Base-by-base conservation (phyloP, 2,329 filamentous ascomycete genomes). In the Diaporthe vexans region DNA sequence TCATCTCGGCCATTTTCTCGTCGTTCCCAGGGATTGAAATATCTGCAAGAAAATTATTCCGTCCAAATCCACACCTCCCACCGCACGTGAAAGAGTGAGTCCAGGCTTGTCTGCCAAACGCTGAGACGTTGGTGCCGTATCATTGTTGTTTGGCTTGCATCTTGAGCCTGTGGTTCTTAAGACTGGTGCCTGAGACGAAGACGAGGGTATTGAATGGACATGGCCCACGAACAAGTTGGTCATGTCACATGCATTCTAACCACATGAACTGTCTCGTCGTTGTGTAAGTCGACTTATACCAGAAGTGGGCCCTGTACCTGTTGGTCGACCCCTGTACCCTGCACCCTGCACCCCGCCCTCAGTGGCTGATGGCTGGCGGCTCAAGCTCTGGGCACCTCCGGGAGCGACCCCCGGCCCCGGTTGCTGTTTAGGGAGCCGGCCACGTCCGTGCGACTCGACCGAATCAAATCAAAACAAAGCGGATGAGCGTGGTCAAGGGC, bases 391-490 rank as follows among this genome's bases (percentile, higher is more conserved):
- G 35, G n/a, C 61, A 65, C 2, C 21, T 29, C 21, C 26, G 19
- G 61, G 61, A 51, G 61, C 61, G 46, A 67, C 29, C 61, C 61
- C 29, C 29, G 46, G 48, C n/a, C 46, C 46, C 21, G 19, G 19
- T 52, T 68, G 46, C 63, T 54, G 21, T 40, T 26, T 48, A 52
- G n/a, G n/a, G 33, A 54, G 63, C 29, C 63, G 63, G 48, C 46
- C 48, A 19, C 46, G 63, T 68, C 63, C 54, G 63, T 68, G 63
- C 63, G n/a, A 54, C 63, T 68, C 13, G 48, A 54, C 46, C 46
- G 43, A 67, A 67, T 67, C 43, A 67, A 52, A 67, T 37, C 63
- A 67, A 67, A 67, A 67, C 63, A 54, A 40, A 54, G 17, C 63
- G 29, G 24, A 19, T 24, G 29, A 67, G 46, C 63, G 11, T 11